Evolutionary conservation across 805 yeast genomes (phyloP), one percentile per base, ranked within the genome.

Genomic region (Starmerella tilneyi): DNA sequence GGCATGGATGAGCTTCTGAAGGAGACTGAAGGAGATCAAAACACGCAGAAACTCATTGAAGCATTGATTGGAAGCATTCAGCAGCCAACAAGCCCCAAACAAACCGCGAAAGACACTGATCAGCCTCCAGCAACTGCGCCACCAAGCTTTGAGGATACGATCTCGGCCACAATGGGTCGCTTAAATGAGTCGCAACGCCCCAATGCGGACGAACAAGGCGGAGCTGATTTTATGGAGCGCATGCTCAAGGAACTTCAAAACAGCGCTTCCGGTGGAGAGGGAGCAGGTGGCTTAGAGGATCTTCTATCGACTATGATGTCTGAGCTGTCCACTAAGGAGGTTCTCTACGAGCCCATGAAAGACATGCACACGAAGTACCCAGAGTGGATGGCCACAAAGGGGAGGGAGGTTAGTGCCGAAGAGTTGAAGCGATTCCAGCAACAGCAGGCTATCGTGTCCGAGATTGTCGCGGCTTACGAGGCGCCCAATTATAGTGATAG

Each of bases 301-400:
- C 64, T 84, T 39, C 64, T 84, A 49, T 72, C 71, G 16, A 84
- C 82, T 29, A 78, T 89, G 77, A 69, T 89, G 56, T 79, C 77
- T 50, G 89, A 86, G 59, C 71, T 89, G 60, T 75, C 92, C 7
- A 76, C 92, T 5, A 89, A 86, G 58, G 88, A 80, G 46, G 82
- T 88, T 17, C 69, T 89, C 30, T 88, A 84, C 59, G 94, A 81
- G 54, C 96, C 97, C 2, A 72, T 89, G 64, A 81, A 79, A 57
- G 94, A 85, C 49, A 70, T 88, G 60, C 75, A 79, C 52, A 64
- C 68, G 11, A 84, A 83, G 58, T 84, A 78, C 60, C 83, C 85
- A 2, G 71, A 62, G 22, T 89, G 84, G 79, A 68, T 89, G 50
- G 63, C 65, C 36, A 74, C 72, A 39, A 71, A 81, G 51, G 66